Conservation (phyloP, 352 stramenopile species). For the Phytophthora pseudosyringae region DNA sequence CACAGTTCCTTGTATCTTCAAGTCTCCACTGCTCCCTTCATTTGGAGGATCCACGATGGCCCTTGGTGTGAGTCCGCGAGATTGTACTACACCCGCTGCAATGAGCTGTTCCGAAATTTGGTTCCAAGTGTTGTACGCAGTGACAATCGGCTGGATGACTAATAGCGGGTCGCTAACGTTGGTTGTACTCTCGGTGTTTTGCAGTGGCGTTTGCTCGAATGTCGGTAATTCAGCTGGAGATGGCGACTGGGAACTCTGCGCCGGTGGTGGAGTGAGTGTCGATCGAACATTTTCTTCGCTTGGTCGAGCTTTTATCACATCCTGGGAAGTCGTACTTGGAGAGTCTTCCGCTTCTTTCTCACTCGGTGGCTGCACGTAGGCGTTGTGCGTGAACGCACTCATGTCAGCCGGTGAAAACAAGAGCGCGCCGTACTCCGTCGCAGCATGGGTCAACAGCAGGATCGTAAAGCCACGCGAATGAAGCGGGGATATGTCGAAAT, state of each 20-base stretch:
- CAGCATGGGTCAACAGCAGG: slow-evolving; percentile 54
- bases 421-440: slow-evolving; percentile 58
- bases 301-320: slow-evolving; percentile 7
- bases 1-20: neutral
- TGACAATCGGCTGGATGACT: slow-evolving; percentile 39
- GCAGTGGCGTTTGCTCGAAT: neutral
- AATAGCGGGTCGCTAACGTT: slow-evolving; percentile 13
- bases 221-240: neutral
- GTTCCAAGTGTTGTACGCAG: slow-evolving; percentile 52
- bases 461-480: slow-evolving; percentile 47
- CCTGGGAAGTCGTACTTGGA: neutral
- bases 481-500: slow-evolving; percentile 53
- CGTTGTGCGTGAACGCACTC: slow-evolving; percentile 61
- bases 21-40: slow-evolving; percentile 14
- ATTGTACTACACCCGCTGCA: slow-evolving; percentile 47
- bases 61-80: slow-evolving; percentile 22
- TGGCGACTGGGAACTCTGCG: slow-evolving; percentile 4
- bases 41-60: slow-evolving; percentile 10
- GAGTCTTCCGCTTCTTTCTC: slow-evolving; percentile 7
- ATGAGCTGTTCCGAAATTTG: slow-evolving; percentile 53
- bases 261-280: neutral
- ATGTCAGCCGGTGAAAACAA: slow-evolving; percentile 72
- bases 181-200: neutral
- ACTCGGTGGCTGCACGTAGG: slow-evolving; percentile 24
- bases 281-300: slow-evolving; percentile 1